Base-by-base conservation (phyloP, 306 rosid genomes). In the Medicago lupulina region DNA sequence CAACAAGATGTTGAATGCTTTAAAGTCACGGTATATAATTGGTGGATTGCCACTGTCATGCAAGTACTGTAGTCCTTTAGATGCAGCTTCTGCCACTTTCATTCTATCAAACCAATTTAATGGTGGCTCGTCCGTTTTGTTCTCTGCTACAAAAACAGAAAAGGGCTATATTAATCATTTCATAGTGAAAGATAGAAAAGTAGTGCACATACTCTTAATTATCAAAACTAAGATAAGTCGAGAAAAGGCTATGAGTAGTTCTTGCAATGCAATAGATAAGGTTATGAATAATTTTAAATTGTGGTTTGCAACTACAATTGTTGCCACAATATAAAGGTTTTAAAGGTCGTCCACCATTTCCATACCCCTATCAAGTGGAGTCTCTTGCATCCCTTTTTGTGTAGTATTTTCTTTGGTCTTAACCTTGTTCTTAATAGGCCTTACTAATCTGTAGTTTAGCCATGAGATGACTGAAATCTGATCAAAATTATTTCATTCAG, bases 31-130 rank as follows among this genome's bases (percentile, higher is more conserved):
- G 76, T 77, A 87, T 76, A 92, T 78, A 41, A 95, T 67, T 0
- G 97, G 89, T 3, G 98, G 97, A 54, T 87, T 80, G 39, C 89
- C 90, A 43, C 7, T 85, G 8, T 90, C 89, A 13, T 95, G 97
- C 90, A 95, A 77, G 82, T 92, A 90, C 83, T 92, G 91, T 63
- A 95, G 70, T 15, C 96, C 98, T 71, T 80, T 73, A 0, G 98
- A 97, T 18, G 85, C 85, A 21, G 82, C 96, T 23, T 79, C 81
- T 6, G 95, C 97, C 51, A 95, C 79, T 80, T 85, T 95, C 51
- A 95, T 85, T 81, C 98, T 85, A 5, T 82, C 81, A 55, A 14
- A 89, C 98, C 98, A 95, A 77, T 82, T 87, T 39, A 95, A 70
- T 39, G 92, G 72, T 41, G 79, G 74, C 7, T 81, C 49, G n/a